These are phyloP conservation scores for Suhomyces bribrorum DNA, from an alignment of 1,139 yeast species.

Conservation along the genomic window DNA sequence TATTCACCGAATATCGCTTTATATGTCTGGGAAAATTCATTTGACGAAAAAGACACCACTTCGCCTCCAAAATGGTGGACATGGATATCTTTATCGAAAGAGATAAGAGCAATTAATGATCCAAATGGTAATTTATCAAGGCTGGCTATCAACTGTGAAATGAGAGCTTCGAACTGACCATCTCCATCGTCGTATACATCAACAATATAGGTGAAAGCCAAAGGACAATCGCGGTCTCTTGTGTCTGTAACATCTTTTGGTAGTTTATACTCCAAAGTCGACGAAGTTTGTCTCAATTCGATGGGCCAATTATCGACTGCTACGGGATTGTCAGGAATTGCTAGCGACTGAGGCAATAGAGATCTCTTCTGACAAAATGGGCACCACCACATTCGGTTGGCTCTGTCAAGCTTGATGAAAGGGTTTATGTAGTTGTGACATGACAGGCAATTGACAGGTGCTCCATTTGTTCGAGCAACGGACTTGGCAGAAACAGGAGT, in stretches of 20 bases:
- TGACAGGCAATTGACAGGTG: constrained; percentile 26
- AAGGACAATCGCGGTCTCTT: constrained; percentile 12
- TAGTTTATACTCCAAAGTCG: constrained; percentile 31
- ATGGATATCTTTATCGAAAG: constrained; percentile 32
- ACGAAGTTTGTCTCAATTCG: constrained; percentile 26
- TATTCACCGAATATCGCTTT: constrained; percentile 7
- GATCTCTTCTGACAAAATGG: constrained; percentile 35
- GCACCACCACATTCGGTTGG: constrained; percentile 43
- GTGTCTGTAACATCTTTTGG: constrained; percentile 25
- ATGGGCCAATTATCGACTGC: constrained; percentile 28
- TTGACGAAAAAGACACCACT: background rate
- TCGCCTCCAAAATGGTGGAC: constrained; percentile 22
- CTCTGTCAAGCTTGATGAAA: constrained; percentile 30
- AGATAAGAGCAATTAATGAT: constrained; percentile 26
- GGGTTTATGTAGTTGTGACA: constrained; percentile 36
- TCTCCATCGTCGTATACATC: constrained; percentile 30
- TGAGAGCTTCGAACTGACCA: constrained; percentile 22
- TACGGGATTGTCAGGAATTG: constrained; percentile 19
- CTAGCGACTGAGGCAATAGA: constrained; percentile 23
- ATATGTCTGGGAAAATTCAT: constrained; percentile 1
- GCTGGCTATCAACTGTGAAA: constrained; percentile 18
- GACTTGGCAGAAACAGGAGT: constrained; percentile 26
- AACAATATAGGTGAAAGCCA: constrained; percentile 26
- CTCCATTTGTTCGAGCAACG: constrained; percentile 4
- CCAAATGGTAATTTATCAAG: constrained; percentile 25